These are phyloP conservation scores for Paraconiothyrium brasiliense DNA, from an alignment of 2,329 filamentous ascomycete species.

Conservation along the genomic window DNA sequence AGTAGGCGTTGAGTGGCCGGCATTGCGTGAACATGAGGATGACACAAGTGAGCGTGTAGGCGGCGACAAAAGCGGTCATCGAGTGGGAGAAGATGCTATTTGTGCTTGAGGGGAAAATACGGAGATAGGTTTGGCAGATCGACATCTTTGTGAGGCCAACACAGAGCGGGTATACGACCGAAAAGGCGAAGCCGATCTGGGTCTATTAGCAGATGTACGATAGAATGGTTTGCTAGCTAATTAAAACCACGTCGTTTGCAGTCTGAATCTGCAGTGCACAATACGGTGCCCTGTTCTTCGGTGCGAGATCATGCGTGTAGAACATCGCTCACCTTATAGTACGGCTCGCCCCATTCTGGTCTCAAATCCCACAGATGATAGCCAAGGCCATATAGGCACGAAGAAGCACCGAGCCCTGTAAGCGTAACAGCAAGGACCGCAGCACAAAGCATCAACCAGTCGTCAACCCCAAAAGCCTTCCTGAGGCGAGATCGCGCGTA, in stretches of 20 bases:
- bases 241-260: no score
- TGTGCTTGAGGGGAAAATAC: conserved; percentile 10
- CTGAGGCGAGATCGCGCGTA: conserved; percentile 5
- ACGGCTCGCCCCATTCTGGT: conserved; percentile 14
- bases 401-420: not conserved
- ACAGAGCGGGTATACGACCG: conserved; percentile 6
- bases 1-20: conserved; percentile 8
- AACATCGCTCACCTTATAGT: conserved; percentile 9
- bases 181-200: conserved; percentile 11
- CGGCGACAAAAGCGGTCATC: conserved; percentile 12
- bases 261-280: no score
- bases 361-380: conserved; percentile 11
- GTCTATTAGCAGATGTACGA: not conserved
- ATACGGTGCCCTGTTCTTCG: no score
- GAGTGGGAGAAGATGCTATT: conserved; percentile 5
- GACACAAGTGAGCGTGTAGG: conserved; percentile 11
- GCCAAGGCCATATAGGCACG: conserved; percentile 12
- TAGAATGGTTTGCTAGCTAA: no score
- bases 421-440: not conserved
- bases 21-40: conserved; percentile 10
- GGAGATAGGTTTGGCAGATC: conserved; percentile 14
- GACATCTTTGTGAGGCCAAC: conserved; percentile 14
- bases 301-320: not conserved
- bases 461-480: conserved; percentile 3
- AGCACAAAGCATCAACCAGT: conserved; percentile 12